Percentiles rank a stretch among this genome's conserved stretches.
Conservation (phyloP, 2,329 filamentous ascomycete genomes). For the Aspergillus sp. region DNA sequence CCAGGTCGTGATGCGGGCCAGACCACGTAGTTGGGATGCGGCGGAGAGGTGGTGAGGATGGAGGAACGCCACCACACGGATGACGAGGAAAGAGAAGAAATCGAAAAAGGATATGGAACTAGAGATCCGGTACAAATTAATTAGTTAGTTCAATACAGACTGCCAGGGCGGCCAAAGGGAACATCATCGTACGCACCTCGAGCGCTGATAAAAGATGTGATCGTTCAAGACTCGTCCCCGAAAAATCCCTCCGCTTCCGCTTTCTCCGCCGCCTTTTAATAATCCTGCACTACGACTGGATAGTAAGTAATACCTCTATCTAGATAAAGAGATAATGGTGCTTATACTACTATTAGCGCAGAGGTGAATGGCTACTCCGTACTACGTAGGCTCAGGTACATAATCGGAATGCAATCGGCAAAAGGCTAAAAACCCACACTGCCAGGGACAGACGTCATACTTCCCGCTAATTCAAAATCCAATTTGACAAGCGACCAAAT, state of each 20-base stretch:
- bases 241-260: constrained; percentile 26
- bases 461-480: neutral
- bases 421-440: too few relatives aligned
- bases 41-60: constrained; percentile 7
- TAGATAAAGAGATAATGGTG: too few relatives aligned
- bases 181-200: constrained; percentile 10
- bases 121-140: neutral
- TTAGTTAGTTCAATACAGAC: neutral
- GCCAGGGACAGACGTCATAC: too few relatives aligned
- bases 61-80: constrained; percentile 9
- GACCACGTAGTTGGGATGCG: constrained; percentile 20
- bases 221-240: constrained; percentile 3
- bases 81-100: neutral
- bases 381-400: too few relatives aligned
- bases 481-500: neutral
- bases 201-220: neutral
- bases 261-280: constrained; percentile 20
- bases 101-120: constrained; percentile 2
- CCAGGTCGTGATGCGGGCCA: constrained; percentile 25
- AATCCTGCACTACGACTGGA: neutral
- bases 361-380: too few relatives aligned
- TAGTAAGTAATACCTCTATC: too few relatives aligned
- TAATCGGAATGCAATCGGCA: too few relatives aligned
- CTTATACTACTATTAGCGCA: too few relatives aligned
- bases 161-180: constrained; percentile 2